Conservation (phyloP, 2,329 filamentous ascomycete genomes). For the Corniculantispora saksenae region DNA sequence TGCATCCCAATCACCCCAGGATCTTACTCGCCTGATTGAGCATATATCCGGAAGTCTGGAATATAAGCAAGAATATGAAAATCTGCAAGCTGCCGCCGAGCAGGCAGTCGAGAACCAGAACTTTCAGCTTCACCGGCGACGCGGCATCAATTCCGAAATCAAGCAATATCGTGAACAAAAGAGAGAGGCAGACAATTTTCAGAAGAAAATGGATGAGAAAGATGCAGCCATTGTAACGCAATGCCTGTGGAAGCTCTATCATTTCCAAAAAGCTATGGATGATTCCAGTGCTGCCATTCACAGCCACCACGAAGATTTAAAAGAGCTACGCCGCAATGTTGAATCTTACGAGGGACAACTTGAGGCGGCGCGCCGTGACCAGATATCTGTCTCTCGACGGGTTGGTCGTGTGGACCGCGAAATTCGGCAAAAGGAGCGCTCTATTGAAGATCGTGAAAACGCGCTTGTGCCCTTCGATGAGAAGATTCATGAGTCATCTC, state of each 20-base stretch:
- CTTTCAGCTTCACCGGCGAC: constrained; percentile 82
- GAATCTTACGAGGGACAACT: constrained; percentile 80
- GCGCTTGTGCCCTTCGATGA: constrained; percentile 86
- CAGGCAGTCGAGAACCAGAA: constrained; percentile 86
- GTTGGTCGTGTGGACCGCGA: constrained; percentile 80
- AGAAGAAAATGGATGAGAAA: constrained; percentile 84
- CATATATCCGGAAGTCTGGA: constrained; percentile 97
- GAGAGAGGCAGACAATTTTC: constrained; percentile 89
- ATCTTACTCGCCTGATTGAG: constrained; percentile 90
- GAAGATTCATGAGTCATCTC: constrained; percentile 78
- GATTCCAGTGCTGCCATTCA: constrained; percentile 88
- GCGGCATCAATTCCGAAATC: constrained; percentile 96
- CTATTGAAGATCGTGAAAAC: constrained; percentile 83
- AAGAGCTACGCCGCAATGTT: constrained; percentile 85
- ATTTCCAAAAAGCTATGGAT: constrained; percentile 91
- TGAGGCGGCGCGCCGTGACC: constrained; percentile 80
- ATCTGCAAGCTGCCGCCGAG: constrained; percentile 81
- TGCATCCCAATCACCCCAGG: constrained; percentile 89
- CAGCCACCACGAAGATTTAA: constrained; percentile 90
- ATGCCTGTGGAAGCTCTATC: constrained; percentile 94
- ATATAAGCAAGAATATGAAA: constrained; percentile 91
- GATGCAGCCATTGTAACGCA: constrained; percentile 91
- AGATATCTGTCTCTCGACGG: constrained; percentile 73
- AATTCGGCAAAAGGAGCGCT: constrained; percentile 83
- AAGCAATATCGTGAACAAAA: constrained; percentile 98